These are phyloP conservation scores for Hordeum pubiflorum DNA, from an alignment of 202 grass and related monocot genomes.

Conservation along the genomic window DNA sequence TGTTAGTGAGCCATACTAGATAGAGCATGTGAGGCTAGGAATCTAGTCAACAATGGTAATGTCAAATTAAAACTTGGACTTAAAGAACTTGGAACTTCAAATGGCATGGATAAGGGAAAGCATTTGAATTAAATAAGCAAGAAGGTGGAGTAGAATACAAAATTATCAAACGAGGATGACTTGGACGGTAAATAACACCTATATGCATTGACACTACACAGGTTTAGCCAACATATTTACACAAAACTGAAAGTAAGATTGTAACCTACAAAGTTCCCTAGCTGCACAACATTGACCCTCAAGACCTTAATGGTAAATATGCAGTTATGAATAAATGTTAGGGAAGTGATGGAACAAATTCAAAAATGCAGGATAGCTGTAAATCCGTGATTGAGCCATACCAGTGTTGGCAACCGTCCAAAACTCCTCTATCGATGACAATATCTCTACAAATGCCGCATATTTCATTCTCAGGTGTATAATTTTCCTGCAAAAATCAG, in stretches of 20 bases:
- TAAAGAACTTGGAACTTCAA: not conserved
- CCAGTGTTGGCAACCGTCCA: slow-evolving; percentile 89
- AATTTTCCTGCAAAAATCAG: slow-evolving; percentile 52
- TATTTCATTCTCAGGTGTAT: slow-evolving; percentile 42
- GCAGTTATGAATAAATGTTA: not conserved
- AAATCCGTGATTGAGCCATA: slow-evolving; percentile 28
- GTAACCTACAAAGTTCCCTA: not conserved
- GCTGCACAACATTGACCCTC: not conserved
- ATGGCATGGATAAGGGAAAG: not conserved
- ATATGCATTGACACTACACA: not conserved
- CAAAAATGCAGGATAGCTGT: slow-evolving; percentile 15
- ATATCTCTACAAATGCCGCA: slow-evolving; percentile 85
- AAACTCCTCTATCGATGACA: slow-evolving; percentile 67
- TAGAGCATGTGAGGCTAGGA: not conserved
- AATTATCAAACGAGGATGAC: not conserved
- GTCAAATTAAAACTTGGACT: not conserved
- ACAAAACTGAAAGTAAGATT: not conserved
- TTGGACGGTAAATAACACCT: not conserved
- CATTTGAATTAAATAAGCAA: not conserved
- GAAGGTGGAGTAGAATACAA: not conserved
- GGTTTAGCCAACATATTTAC: slow-evolving; percentile 3
- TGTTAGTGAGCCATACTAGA: not conserved
- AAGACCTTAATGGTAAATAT: not conserved
- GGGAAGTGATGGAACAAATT: slow-evolving; percentile 6
- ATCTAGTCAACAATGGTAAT: not conserved